Evolutionary conservation across 106 monocot genomes (phyloP).

Genomic region (Acorus calamus): DNA sequence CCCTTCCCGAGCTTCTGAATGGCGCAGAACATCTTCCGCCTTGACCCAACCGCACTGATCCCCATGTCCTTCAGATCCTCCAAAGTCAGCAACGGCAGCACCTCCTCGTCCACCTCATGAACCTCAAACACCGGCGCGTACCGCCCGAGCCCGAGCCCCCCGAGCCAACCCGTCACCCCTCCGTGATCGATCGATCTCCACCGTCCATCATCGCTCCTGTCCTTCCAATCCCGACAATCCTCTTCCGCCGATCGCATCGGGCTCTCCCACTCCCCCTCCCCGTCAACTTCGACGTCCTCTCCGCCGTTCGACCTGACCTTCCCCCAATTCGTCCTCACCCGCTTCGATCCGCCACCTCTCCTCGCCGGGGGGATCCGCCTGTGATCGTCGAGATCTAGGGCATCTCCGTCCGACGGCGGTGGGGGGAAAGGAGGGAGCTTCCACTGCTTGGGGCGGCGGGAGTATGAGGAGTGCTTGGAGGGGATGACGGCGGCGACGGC

Average conservation of each 20-base stretch:
- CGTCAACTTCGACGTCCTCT: conserved; percentile 17
- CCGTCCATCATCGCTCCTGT: conserved; percentile 8
- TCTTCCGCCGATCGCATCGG: conserved; percentile 18
- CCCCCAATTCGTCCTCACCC: conserved; percentile 17
- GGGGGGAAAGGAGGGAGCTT: not conserved
- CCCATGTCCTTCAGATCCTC: conserved; percentile 96
- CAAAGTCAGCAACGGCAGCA: conserved; percentile 66
- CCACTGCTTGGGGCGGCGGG: conserved; percentile 19
- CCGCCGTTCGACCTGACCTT: conserved; percentile 8
- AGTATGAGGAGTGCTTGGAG: not conserved
- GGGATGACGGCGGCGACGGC: conserved; percentile 10
- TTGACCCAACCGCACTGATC: conserved; percentile 78
- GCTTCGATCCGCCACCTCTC: conserved; percentile 7
- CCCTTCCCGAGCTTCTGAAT: conserved; percentile 66
- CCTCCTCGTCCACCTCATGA: conserved; percentile 89
- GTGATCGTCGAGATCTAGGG: not conserved
- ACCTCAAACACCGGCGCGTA: conserved; percentile 76
- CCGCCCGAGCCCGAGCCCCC: conserved; percentile 50
- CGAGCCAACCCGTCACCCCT: conserved; percentile 54
- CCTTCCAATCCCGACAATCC: conserved; percentile 25
- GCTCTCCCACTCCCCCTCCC: conserved; percentile 17
- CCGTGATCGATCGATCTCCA: conserved; percentile 17
- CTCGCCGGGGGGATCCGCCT: not conserved
- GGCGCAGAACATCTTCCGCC: conserved; percentile 79
- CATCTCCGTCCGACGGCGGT: too few relatives aligned